Conservation (phyloP, 257 asterid species). For the Cinchona pubescens region DNA sequence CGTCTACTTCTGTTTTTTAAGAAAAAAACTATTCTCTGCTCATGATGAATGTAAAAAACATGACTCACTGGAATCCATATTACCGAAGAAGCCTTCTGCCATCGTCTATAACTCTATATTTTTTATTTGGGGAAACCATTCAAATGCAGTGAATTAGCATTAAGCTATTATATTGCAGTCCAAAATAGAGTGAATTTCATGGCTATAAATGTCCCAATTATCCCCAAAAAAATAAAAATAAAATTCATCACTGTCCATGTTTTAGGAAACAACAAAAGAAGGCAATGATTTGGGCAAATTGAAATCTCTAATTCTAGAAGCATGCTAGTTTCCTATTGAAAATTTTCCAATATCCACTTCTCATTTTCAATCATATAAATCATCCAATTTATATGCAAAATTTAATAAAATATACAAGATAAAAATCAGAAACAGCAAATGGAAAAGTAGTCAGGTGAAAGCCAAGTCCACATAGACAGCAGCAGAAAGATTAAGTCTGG, state of each 20-base stretch:
- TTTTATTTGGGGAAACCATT: neutral
- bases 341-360: no score
- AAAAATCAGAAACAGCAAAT: neutral
- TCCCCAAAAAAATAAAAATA: neutral
- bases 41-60: neutral
- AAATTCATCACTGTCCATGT: neutral
- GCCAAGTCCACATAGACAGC: neutral
- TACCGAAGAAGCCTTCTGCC: neutral
- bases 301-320: neutral
- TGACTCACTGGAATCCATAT: neutral
- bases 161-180: neutral
- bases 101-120: neutral
- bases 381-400: neutral
- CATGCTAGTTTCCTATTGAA: neutral
- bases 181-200: neutral
- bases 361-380: neutral
- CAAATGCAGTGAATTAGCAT: neutral
- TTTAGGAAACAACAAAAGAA: neutral
- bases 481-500: no score
- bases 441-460: neutral
- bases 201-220: neutral
- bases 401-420: neutral
- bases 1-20: no score
- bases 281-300: neutral
- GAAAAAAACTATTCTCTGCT: neutral